Base-by-base conservation (phyloP, 2,329 filamentous ascomycete genomes). In the Penicillium rolfsii region DNA sequence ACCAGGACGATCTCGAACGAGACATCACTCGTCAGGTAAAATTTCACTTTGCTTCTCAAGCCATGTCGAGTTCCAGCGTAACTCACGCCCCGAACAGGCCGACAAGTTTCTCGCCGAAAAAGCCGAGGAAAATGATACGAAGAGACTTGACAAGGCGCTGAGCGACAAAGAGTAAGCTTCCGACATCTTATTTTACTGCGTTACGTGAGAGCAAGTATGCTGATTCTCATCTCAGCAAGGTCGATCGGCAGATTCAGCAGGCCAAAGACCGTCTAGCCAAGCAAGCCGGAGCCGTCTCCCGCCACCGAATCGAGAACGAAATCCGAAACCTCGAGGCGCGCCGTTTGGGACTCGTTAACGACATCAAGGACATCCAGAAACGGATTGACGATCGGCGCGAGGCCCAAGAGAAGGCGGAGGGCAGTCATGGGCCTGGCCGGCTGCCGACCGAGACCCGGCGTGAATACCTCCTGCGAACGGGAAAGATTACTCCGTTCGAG, bases 401-500 rank as follows among this genome's bases (percentile, higher is more conserved):
- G 60, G 82, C 83, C n/a, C 81, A 80, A 36, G 79, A 80, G 48
- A 79, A 79, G 11, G 76, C 77, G 3, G 77, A 80, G 1, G 76
- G 80, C 35, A 71, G 73, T 14, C 77, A 80, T 55, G 78, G 81
- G 28, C 70, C 77, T 4, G 80, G 78, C 60, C 87, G 86, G 57
- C 78, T 94, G 59, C 87, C 91, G 1, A 91, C 91, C 62, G 95
- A 98, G 79, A 92, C 86, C 26, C 88, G 91, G 62, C 87, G 93
- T 54, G 93, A 97, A 50, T 99, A 91, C 73, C 84, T 99, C 50
- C 95, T 99, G 52, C 88, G 95, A 30, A 99, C 94, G 0, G 95
- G 95, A 63, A 98, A 98, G 78, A 98, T 99, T 67, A 99, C 95
- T 0, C 95, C 95, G 0, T 99, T 99, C 71, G 91, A 93, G 7